Evolutionary conservation across 352 stramenopile species (phyloP).

Genomic region (Pythium aristosporum): DNA sequence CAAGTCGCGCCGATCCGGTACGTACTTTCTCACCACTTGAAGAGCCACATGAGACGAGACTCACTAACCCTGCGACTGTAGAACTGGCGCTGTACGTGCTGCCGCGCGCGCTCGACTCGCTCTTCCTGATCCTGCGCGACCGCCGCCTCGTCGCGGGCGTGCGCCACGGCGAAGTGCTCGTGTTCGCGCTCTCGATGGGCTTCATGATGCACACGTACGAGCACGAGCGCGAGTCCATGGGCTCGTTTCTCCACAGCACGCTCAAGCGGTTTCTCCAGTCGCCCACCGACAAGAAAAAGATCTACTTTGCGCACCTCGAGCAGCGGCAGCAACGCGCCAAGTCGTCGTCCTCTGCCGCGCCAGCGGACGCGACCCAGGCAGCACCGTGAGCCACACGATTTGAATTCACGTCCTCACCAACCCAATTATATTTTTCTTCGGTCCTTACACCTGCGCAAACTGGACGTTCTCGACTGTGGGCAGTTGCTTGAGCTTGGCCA

Average conservation of each 20-base stretch:
- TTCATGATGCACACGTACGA: conserved; percentile 87
- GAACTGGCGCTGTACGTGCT: conserved; percentile 81
- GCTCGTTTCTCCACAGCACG: conserved; percentile 57
- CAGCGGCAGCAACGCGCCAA: conserved; percentile 18
- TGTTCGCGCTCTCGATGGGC: conserved; percentile 79
- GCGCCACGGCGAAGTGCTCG: conserved; percentile 62
- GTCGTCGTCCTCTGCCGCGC: not conserved
- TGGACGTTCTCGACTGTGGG: conserved; percentile 65
- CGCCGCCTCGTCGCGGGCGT: conserved; percentile 67
- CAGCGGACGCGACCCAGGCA: no score
- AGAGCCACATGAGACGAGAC: no score
- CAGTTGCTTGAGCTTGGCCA: conserved; percentile 60
- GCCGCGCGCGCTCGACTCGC: conserved; percentile 70
- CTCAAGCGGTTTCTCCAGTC: conserved; percentile 81
- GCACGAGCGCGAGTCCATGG: conserved; percentile 71
- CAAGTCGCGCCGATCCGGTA: conserved; percentile 78
- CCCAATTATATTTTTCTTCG: not conserved
- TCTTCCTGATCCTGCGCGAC: conserved; percentile 76
- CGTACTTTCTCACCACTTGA: not conserved
- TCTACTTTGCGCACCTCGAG: conserved; percentile 39
- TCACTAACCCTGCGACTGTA: conserved; percentile 17
- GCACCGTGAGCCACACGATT: no score
- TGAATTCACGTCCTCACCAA: no score
- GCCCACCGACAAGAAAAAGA: conserved; percentile 67
- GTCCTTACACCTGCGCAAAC: conserved; percentile 56